Base-by-base conservation (phyloP, 805 yeast genomes). In the Schwanniomyces polymorphus region DNA sequence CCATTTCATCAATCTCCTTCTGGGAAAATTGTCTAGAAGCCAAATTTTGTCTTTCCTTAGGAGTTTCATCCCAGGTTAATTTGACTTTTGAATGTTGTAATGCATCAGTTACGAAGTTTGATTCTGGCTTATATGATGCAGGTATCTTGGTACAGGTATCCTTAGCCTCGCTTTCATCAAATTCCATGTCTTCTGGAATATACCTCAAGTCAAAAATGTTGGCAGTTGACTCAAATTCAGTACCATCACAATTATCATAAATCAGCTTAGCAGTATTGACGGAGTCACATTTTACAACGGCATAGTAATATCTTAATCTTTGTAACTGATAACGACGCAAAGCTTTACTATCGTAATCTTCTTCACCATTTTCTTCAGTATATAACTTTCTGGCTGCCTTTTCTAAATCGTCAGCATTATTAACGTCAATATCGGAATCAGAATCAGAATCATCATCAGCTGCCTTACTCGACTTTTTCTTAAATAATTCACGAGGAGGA, bases 61-160 rank as follows among this genome's bases (percentile, higher is more conserved):
- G 98, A 0, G 98, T 95, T 70, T 92, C 98, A 67, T 94, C 99
- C 99, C 99, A 94, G 0, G 98, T 91, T 55, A 94, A 76, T 65
- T 89, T 91, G 42, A 94, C 99, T 60, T 91, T 94, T 12, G 98
- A 91, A 62, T 91, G 97, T 64, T 94, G 97, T 49, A 94, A 75
- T 0, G 99, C 99, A 68, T 89, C 97, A 3, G 99, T 94, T 27
- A 88, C 88, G 65, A 94, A 94, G 8, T 78, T 74, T 2, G 74
- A 60, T 45, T 75, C 75, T 16, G 99, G 99, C 55, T 82, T 84
- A 67, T 94, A 94, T 42, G 80, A 80, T 2, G 82, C 68, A 6
- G 98, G 97, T 7, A 91, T 71, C 51, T 80, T 80, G 18, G 72
- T 68, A 68, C 97, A 89, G 27, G 64, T 61, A 58, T 94, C 98